These are phyloP conservation scores for Porcisia hertigi DNA, from an alignment of 208 protist genomes.

Conservation along the genomic window DNA sequence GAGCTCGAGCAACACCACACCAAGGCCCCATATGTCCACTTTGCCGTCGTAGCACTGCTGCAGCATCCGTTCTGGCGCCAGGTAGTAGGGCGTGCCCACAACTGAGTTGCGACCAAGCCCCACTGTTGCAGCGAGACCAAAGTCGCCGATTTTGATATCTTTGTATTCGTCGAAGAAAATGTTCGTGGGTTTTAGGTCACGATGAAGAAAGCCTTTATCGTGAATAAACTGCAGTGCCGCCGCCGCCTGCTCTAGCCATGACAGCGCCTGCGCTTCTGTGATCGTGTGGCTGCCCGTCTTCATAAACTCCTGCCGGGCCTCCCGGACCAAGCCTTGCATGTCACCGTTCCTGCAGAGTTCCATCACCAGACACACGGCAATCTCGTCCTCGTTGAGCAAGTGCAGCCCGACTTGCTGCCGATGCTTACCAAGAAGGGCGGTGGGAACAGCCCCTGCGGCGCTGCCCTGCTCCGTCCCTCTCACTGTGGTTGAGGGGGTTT, in stretches of 20 bases:
- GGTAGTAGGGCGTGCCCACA: slow-evolving; percentile 91
- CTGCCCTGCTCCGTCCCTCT: background rate
- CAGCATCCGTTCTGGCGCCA: slow-evolving; percentile 91
- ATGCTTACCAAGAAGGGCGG: slow-evolving; percentile 14
- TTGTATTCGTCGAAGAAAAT: slow-evolving; percentile 85
- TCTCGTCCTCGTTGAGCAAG: slow-evolving; percentile 40
- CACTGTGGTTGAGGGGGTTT: background rate
- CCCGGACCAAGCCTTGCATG: slow-evolving; percentile 59
- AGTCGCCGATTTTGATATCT: slow-evolving; percentile 88
- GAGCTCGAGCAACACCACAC: slow-evolving; percentile 78
- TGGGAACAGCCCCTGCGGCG: slow-evolving; percentile 6
- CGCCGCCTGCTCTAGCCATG: slow-evolving; percentile 82
- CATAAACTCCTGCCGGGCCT: slow-evolving; percentile 70
- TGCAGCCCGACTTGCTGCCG: slow-evolving; percentile 8
- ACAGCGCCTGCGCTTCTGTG: slow-evolving; percentile 56
- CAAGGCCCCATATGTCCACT: slow-evolving; percentile 88
- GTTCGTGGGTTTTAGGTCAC: slow-evolving; percentile 92
- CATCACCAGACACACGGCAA: slow-evolving; percentile 89
- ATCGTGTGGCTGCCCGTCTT: slow-evolving; percentile 69
- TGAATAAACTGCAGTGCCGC: slow-evolving; percentile 84
- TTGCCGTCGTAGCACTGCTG: slow-evolving; percentile 82
- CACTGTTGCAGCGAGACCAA: slow-evolving; percentile 81
- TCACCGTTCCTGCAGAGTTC: slow-evolving; percentile 83
- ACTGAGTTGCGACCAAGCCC: slow-evolving; percentile 62
- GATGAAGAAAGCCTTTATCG: slow-evolving; percentile 79